phyloP scores from a whole-genome alignment of 805 yeast species.

The Spathaspora arborariae region DNA sequence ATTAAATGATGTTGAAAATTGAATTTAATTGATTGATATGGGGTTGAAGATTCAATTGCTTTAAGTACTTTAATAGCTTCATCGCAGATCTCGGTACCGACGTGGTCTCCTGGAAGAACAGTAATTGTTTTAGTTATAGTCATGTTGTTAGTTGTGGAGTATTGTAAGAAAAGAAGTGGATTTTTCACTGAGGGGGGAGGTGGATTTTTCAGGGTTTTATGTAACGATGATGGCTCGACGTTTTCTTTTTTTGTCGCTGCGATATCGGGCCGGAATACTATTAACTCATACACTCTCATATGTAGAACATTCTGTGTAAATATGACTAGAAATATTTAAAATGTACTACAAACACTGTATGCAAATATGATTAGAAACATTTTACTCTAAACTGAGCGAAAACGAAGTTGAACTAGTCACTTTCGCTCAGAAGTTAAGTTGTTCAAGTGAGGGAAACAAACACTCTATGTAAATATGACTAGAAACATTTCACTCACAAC shows the following conservation, averaged over 20 bases:
- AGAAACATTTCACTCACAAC: too few species aligned
- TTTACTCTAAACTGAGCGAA: too few species aligned
- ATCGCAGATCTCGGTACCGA: slow-evolving; percentile 82
- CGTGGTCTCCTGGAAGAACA: slow-evolving; percentile 94
- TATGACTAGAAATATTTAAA: too few species aligned
- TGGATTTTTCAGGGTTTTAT: background rate
- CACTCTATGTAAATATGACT: too few species aligned
- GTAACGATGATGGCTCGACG: too few species aligned
- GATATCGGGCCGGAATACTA: background rate
- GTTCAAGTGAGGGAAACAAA: too few species aligned
- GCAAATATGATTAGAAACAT: too few species aligned
- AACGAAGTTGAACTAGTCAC: too few species aligned
- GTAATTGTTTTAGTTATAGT: slow-evolving; percentile 62
- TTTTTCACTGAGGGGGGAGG: background rate
- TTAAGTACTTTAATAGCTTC: slow-evolving; percentile 91
- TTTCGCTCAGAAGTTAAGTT: too few species aligned
- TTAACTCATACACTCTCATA: too few species aligned
- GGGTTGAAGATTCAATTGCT: slow-evolving; percentile 58
- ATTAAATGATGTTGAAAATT: slow-evolving; percentile 80
- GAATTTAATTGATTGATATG: slow-evolving; percentile 49
- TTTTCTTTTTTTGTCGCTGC: background rate
- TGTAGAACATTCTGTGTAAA: too few species aligned
- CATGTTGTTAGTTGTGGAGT: slow-evolving; percentile 1
- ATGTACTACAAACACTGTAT: too few species aligned
- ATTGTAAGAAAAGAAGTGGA: background rate